These are phyloP conservation scores for Chenopodium album DNA, from an alignment of 148 eudicot species.

Conservation along the genomic window DNA sequence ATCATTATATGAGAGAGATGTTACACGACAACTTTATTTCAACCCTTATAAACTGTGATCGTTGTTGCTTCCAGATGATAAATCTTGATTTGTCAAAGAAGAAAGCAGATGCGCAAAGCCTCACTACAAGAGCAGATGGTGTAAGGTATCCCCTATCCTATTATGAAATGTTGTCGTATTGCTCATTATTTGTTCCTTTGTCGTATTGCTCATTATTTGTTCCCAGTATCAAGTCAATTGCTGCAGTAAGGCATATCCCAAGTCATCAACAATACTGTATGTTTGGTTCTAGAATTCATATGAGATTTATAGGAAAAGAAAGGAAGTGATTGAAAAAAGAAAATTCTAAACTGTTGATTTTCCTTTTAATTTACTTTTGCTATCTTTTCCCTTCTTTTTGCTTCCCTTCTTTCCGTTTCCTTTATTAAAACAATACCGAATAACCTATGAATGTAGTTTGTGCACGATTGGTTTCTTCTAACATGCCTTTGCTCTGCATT, in stretches of 20 bases:
- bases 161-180: background rate
- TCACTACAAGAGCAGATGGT: constrained; percentile 75
- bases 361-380: too few relatives aligned
- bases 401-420: too few relatives aligned
- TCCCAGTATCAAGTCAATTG: background rate
- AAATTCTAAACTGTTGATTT: too few relatives aligned
- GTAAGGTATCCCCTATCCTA: constrained; percentile 48
- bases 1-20: background rate
- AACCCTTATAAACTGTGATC: constrained; percentile 5
- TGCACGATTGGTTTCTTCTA: background rate
- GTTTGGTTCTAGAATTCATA: too few relatives aligned
- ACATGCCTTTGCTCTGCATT: background rate
- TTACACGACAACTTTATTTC: background rate
- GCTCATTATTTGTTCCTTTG: background rate
- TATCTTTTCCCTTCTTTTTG: too few relatives aligned
- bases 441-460: background rate
- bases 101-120: constrained; percentile 61
- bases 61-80: constrained; percentile 48
- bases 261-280: background rate
- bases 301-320: too few relatives aligned
- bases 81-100: constrained; percentile 70
- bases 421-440: too few relatives aligned
- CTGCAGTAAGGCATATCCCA: background rate
- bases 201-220: background rate
- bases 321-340: too few relatives aligned